Conservation (phyloP, 306 rosid genomes). For the Pachyrhizus erosus region DNA sequence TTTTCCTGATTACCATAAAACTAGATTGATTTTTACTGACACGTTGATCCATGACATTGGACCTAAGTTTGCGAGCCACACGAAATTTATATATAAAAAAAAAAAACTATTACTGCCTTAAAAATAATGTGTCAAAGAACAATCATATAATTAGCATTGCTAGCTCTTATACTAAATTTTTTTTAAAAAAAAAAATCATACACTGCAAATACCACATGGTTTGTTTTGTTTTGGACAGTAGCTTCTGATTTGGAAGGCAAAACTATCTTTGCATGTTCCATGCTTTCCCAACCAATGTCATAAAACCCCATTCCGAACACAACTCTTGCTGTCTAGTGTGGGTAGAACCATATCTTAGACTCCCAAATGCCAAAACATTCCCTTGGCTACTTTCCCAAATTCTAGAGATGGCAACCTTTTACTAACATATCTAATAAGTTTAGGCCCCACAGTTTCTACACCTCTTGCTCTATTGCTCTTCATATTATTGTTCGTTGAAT, state of each 20-base stretch:
- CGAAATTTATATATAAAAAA: not conserved
- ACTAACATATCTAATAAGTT: not conserved
- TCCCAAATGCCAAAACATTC: slow-evolving; percentile 39
- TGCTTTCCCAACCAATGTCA: slow-evolving; percentile 61
- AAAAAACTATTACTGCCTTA: not conserved
- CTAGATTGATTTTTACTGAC: not conserved
- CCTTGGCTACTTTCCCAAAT: slow-evolving; percentile 36
- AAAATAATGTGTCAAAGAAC: not conserved
- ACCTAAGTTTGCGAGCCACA: not conserved
- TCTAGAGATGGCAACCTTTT: slow-evolving; percentile 46
- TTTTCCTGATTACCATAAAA: not conserved
- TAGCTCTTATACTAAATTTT: not conserved
- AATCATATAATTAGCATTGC: not conserved
- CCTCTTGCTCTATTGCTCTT: slow-evolving; percentile 15
- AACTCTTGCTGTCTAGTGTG: slow-evolving; percentile 48
- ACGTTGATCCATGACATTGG: not conserved
- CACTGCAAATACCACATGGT: slow-evolving; percentile 34
- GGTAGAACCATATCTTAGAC: slow-evolving; percentile 13
- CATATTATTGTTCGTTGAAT: slow-evolving; percentile 42
- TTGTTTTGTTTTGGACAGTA: slow-evolving; percentile 21
- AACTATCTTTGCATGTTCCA: slow-evolving; percentile 50
- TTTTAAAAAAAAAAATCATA: too few relatives aligned
- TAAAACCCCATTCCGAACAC: slow-evolving; percentile 55
- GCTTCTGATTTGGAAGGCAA: slow-evolving; percentile 44
- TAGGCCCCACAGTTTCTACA: slow-evolving; percentile 14